Evolutionary conservation across 768 basidiomycete species (phyloP).

Genomic region (Serendipita sp.): DNA sequence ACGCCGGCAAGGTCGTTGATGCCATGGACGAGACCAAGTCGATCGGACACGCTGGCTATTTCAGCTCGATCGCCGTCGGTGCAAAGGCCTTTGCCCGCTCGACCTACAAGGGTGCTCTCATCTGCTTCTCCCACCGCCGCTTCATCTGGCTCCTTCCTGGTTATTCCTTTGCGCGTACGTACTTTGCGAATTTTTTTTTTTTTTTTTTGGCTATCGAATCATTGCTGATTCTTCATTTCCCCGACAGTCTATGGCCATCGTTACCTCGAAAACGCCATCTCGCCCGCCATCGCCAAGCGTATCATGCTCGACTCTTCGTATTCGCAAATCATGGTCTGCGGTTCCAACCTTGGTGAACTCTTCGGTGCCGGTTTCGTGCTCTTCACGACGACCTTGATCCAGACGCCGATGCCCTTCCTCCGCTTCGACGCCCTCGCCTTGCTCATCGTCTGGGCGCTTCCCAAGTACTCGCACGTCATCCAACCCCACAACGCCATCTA

Average conservation of each 20-base stretch:
- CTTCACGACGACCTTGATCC: constrained; percentile 14
- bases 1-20: neutral
- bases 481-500: constrained; percentile 10
- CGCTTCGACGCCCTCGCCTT: constrained; percentile 9
- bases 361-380: constrained; percentile 16
- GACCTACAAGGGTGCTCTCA: neutral
- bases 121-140: constrained; percentile 4
- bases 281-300: constrained; percentile 18
- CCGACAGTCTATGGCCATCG: constrained; percentile 13
- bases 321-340: constrained; percentile 19
- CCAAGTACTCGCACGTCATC: constrained; percentile 12
- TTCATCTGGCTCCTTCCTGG: constrained; percentile 15
- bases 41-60: neutral
- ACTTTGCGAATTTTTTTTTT: no score
- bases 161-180: neutral
- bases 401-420: constrained; percentile 9
- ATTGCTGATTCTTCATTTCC: no score
- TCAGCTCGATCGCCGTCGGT: neutral
- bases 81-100: neutral
- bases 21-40: constrained; percentile 3
- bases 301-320: constrained; percentile 16
- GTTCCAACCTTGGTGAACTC: constrained; percentile 19
- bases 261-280: constrained; percentile 17
- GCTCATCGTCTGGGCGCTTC: constrained; percentile 18
- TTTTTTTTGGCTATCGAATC: no score